Base-by-base conservation (phyloP, 768 basidiomycete species). In the Galerina marginata region DNA sequence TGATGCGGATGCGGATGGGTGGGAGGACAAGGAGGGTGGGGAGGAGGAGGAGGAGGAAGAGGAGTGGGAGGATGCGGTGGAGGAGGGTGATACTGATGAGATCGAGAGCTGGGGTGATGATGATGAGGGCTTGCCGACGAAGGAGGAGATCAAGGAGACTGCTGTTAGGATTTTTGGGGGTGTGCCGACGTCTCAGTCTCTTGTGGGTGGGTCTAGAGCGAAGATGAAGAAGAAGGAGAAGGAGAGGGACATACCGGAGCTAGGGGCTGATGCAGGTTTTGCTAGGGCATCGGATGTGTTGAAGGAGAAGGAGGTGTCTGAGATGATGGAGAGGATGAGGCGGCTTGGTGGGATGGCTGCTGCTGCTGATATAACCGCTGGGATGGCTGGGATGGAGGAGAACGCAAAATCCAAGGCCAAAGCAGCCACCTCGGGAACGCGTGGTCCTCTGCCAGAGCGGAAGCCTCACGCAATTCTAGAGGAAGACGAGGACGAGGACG, bases 101-200 rank as follows among this genome's bases (percentile, higher is more conserved):
- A 61, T 59, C n/a, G 62, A 33, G 7, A 33, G 29, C 29, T 33
- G 29, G 29, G 29, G 7, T 1, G 64, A 66, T 9, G 67, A 63
- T 7, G 69, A 67, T n/a, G 75, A 72, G 26, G 76, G 70, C 54
- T 65, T 86, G 63, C 86, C 85, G 16, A 81, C 80, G 3, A 70
- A 68, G 50, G 73, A 75, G 16, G 87, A 87, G 65, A 83, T 87
- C 45, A 66, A 71, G 44, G 80, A 74, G 29, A 81, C 82, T 14
- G 81, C 83, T 29, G 72, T 71, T 38, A 77, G 75, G 51, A 85
- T 87, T 66, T 88, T 87, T 63, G 85, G 84, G 43, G 53, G 39
- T 42, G 64, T 29, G 25, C 49, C 56, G 9, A 20, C 20, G 20
- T 20, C 20, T 20, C 20, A 20, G 20, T 20, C 20, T 20, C 20